Percentiles rank a stretch among this genome's conserved stretches.
These are phyloP conservation scores for Lentinus tigrinus DNA, from an alignment of 768 basidiomycete species.

Conservation along the genomic window DNA sequence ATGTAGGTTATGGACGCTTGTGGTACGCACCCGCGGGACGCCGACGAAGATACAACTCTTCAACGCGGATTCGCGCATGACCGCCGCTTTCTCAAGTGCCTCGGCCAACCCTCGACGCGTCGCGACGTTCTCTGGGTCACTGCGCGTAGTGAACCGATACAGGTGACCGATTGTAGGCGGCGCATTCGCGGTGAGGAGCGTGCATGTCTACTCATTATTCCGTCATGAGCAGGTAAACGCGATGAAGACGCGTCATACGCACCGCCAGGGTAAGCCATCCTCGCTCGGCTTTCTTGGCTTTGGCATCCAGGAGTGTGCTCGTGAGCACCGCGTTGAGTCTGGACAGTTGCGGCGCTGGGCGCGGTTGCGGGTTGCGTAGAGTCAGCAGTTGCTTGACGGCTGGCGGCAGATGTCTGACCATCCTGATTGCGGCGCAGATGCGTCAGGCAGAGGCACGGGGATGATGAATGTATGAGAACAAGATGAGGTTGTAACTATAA, in stretches of 20 bases:
- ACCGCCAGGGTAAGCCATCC: conserved; percentile 84
- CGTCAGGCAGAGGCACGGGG: background rate
- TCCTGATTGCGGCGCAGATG: conserved; percentile 5
- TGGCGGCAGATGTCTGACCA: conserved; percentile 53
- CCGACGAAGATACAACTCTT: conserved; percentile 91
- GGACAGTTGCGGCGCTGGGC: conserved; percentile 53
- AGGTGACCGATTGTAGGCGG: conserved; percentile 78
- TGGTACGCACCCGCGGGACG: conserved; percentile 63
- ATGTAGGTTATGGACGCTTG: no score
- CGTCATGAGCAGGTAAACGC: background rate
- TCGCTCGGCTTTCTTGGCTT: conserved; percentile 60
- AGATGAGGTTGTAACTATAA: background rate
- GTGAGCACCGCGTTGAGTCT: conserved; percentile 56
- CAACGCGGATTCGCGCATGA: conserved; percentile 87
- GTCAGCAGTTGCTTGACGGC: conserved; percentile 71
- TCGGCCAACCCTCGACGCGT: conserved; percentile 47
- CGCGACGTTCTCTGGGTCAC: conserved; percentile 37
- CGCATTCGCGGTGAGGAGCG: conserved; percentile 78
- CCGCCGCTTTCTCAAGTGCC: conserved; percentile 70
- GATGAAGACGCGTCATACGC: conserved; percentile 25
- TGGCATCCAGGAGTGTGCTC: conserved; percentile 66
- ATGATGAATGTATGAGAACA: background rate
- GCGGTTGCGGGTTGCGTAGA: conserved; percentile 60
- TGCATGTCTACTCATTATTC: conserved; percentile 59
- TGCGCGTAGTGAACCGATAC: conserved; percentile 73